phyloP scores from a whole-genome alignment of 1,139 yeast species.

The Candida anutae region DNA sequence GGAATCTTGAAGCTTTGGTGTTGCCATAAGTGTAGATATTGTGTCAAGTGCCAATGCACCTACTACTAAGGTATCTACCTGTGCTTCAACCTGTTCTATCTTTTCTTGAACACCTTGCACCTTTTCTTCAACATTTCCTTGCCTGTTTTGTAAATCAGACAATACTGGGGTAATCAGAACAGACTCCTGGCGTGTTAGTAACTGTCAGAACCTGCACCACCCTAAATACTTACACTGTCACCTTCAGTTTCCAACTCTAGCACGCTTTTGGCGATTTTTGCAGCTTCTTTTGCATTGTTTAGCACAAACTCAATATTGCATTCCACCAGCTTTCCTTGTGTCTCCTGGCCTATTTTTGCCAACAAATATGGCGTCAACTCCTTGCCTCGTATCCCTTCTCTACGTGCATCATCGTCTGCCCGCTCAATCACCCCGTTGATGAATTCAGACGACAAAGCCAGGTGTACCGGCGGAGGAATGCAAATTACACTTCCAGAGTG shows the following conservation, averaged over 20 bases:
- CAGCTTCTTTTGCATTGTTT: constrained; percentile 66
- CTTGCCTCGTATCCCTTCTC: constrained; percentile 56
- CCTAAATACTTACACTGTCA: background rate
- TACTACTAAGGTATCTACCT: constrained; percentile 36
- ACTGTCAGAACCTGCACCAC: too few relatives aligned
- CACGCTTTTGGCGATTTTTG: constrained; percentile 56
- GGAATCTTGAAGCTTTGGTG: constrained; percentile 48
- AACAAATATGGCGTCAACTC: constrained; percentile 73
- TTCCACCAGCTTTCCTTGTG: constrained; percentile 61
- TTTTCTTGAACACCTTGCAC: background rate
- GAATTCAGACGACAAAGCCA: constrained; percentile 48
- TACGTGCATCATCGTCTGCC: constrained; percentile 54
- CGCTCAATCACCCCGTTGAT: constrained; percentile 50
- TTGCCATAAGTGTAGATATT: constrained; percentile 30
- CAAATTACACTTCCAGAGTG: constrained; percentile 71
- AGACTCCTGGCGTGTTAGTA: constrained; percentile 1
- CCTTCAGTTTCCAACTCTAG: constrained; percentile 22
- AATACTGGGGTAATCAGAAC: too few relatives aligned
- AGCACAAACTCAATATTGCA: constrained; percentile 71
- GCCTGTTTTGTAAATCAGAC: too few relatives aligned
- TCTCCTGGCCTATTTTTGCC: constrained; percentile 52
- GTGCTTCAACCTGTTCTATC: background rate
- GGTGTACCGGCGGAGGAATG: constrained; percentile 67
- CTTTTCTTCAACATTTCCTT: background rate
- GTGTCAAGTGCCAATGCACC: constrained; percentile 80